These are phyloP conservation scores for Graphilbum ipis-grandicollis DNA, from an alignment of 2,329 filamentous ascomycete species.

Conservation along the genomic window DNA sequence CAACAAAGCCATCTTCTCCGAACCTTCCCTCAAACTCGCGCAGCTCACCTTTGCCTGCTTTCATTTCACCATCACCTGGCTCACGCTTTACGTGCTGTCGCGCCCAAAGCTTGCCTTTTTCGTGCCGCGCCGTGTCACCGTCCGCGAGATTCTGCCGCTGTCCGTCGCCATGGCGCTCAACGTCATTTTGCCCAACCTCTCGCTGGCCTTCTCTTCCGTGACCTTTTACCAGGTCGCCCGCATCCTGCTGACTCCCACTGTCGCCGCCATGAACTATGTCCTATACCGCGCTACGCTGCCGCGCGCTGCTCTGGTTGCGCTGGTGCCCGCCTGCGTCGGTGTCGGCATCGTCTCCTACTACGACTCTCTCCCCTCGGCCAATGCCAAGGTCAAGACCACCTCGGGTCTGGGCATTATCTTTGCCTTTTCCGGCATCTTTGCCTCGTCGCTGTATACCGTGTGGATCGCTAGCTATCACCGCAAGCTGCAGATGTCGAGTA, in stretches of 20 bases:
- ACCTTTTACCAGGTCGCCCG: constrained; percentile 56
- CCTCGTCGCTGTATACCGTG: constrained; percentile 50
- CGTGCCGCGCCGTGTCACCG: constrained; percentile 32
- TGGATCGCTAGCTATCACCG: constrained; percentile 51
- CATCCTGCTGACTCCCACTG: constrained; percentile 47
- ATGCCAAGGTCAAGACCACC: constrained; percentile 35
- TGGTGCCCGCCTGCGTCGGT: constrained; percentile 44
- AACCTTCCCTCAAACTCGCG: constrained; percentile 39
- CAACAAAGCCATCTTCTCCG: constrained; percentile 53
- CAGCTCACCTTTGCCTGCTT: constrained; percentile 52
- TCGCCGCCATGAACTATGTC: constrained; percentile 46
- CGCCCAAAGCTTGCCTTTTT: constrained; percentile 41
- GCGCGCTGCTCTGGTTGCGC: constrained; percentile 30
- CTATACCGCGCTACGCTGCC: constrained; percentile 42
- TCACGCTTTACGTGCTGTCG: constrained; percentile 45
- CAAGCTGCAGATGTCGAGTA: constrained; percentile 47
- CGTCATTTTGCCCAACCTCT: constrained; percentile 51
- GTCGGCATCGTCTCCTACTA: constrained; percentile 52
- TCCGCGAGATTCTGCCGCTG: constrained; percentile 44
- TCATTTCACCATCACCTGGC: constrained; percentile 49
- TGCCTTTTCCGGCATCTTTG: constrained; percentile 44
- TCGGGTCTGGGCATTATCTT: constrained; percentile 43
- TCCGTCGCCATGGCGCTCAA: constrained; percentile 50
- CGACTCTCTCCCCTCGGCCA: constrained; percentile 35
- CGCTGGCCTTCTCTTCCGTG: constrained; percentile 48